Evolutionary conservation across 1,139 yeast genomes (phyloP).

Genomic region (Candida tropicalis): DNA sequence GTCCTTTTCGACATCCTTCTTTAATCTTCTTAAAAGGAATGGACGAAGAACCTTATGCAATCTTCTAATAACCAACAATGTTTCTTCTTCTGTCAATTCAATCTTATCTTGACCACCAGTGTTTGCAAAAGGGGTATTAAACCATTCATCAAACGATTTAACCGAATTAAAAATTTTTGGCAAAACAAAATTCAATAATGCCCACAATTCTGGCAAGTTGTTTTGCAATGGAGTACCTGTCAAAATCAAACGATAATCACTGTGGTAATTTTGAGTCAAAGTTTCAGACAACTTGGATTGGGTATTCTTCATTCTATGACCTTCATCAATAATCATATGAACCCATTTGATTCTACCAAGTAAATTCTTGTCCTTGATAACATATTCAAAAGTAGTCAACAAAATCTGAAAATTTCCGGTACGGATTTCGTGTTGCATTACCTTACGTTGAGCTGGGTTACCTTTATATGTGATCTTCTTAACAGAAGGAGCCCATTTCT

Average conservation of each 20-base stretch:
- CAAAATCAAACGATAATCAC: slow-evolving; percentile 75
- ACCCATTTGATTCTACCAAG: slow-evolving; percentile 74
- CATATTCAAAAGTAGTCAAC: slow-evolving; percentile 78
- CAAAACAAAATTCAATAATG: slow-evolving; percentile 72
- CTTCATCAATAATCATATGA: slow-evolving; percentile 88
- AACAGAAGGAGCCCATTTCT: slow-evolving; percentile 82
- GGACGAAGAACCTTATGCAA: slow-evolving; percentile 95
- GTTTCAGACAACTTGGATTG: slow-evolving; percentile 74
- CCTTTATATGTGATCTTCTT: slow-evolving; percentile 76
- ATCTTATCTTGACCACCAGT: slow-evolving; percentile 82
- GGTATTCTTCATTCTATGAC: slow-evolving; percentile 84
- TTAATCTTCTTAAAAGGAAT: slow-evolving; percentile 88
- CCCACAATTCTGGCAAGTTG: slow-evolving; percentile 85
- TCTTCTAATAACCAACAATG: slow-evolving; percentile 89
- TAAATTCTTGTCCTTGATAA: slow-evolving; percentile 72
- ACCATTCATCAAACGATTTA: slow-evolving; percentile 87
- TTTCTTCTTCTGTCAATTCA: slow-evolving; percentile 88
- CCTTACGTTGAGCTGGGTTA: slow-evolving; percentile 68
- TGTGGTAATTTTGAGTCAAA: slow-evolving; percentile 69
- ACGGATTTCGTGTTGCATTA: slow-evolving; percentile 61
- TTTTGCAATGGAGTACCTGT: slow-evolving; percentile 91
- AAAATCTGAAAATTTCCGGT: slow-evolving; percentile 74
- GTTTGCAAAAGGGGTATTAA: slow-evolving; percentile 81
- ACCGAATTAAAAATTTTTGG: slow-evolving; percentile 84
- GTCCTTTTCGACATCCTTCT: slow-evolving; percentile 96